A percentile compares a stretch with the other conserved stretches of the same genome.
Evolutionary conservation across 495 filamentous ascomycete species (phyloP).

Genomic region (Neurospora sublineolata): DNA sequence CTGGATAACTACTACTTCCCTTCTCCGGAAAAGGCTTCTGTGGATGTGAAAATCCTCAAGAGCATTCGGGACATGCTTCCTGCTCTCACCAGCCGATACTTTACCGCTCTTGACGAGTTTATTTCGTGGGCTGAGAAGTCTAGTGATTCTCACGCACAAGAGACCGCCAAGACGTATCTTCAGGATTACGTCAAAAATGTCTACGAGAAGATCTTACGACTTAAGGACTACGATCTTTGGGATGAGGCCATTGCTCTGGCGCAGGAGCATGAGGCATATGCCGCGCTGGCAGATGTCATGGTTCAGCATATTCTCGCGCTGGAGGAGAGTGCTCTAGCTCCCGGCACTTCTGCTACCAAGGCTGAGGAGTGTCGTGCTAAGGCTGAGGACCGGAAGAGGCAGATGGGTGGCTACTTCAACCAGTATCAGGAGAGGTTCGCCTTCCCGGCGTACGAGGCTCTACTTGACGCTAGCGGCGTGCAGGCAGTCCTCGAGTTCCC

Average conservation of each 20-base stretch:
- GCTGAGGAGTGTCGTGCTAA: conserved; percentile 17
- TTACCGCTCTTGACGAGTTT: conserved; percentile 31
- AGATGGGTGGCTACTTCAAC: conserved; percentile 51
- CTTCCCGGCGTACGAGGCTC: conserved; percentile 63
- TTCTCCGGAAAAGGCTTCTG: neutral
- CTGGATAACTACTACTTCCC: conserved; percentile 12
- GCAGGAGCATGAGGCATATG: conserved; percentile 59
- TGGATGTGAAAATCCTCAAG: conserved; percentile 20
- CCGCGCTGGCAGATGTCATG: conserved; percentile 52
- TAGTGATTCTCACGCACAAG: conserved; percentile 21
- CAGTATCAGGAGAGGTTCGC: conserved; percentile 69
- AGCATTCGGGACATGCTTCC: conserved; percentile 29
- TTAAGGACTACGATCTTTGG: conserved; percentile 58
- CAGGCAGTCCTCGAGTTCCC: conserved; percentile 57
- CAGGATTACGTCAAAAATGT: conserved; percentile 27
- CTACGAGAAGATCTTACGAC: conserved; percentile 30
- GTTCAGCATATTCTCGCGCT: conserved; percentile 28
- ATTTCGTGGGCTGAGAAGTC: conserved; percentile 27
- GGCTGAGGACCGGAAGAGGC: conserved; percentile 24
- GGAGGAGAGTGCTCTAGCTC: conserved; percentile 13
- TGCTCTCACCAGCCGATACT: conserved; percentile 33
- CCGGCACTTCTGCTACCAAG: conserved; percentile 11
- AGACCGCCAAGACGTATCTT: conserved; percentile 25
- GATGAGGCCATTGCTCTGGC: conserved; percentile 61
- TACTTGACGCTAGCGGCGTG: conserved; percentile 54